Percentiles rank a stretch among this genome's conserved stretches.
phyloP scores from a whole-genome alignment of 2,329 filamentous ascomycete genomes.

The Colletotrichum orbiculare region DNA sequence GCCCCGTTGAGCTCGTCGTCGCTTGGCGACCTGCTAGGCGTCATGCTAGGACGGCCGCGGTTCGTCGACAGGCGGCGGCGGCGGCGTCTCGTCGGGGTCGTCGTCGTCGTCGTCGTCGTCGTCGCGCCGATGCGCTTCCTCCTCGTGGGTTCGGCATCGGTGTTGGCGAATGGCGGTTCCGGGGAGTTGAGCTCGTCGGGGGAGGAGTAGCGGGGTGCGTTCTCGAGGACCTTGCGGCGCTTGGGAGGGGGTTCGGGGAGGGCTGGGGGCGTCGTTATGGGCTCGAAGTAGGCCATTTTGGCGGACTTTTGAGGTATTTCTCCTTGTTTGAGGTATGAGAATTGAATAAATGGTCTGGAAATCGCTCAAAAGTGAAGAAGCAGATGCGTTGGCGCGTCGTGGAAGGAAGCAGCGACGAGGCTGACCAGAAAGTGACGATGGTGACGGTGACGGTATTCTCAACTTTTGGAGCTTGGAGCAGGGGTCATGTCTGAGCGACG shows the following conservation, averaged over 20 bases:
- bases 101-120: neutral
- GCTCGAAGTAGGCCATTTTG: slow-evolving; percentile 44
- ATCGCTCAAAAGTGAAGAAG: neutral
- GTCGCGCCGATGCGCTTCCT: neutral
- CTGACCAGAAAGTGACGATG: slow-evolving; percentile 18
- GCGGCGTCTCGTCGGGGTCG: slow-evolving; percentile 11
- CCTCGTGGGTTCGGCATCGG: neutral
- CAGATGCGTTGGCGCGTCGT: neutral
- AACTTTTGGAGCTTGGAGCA: slow-evolving; percentile 19
- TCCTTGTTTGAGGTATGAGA: too few species aligned
- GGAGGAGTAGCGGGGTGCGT: slow-evolving; percentile 54
- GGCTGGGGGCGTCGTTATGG: slow-evolving; percentile 37
- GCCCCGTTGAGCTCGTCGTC: slow-evolving; percentile 40
- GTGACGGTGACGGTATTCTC: neutral
- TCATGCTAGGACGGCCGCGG: slow-evolving; percentile 36
- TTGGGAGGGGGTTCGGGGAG: slow-evolving; percentile 51
- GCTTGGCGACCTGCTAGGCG: slow-evolving; percentile 37
- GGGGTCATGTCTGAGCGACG: slow-evolving; percentile 23
- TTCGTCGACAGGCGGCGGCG: slow-evolving; percentile 36
- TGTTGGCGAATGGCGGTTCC: neutral
- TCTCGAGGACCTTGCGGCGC: slow-evolving; percentile 53
- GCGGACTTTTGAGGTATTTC: neutral
- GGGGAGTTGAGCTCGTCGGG: slow-evolving; percentile 53
- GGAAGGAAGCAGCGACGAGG: slow-evolving; percentile 5
- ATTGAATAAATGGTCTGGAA: neutral